These are phyloP conservation scores for Plasmodium knowlesi DNA, from an alignment of 169 alveolate genomes.

Conservation along the genomic window DNA sequence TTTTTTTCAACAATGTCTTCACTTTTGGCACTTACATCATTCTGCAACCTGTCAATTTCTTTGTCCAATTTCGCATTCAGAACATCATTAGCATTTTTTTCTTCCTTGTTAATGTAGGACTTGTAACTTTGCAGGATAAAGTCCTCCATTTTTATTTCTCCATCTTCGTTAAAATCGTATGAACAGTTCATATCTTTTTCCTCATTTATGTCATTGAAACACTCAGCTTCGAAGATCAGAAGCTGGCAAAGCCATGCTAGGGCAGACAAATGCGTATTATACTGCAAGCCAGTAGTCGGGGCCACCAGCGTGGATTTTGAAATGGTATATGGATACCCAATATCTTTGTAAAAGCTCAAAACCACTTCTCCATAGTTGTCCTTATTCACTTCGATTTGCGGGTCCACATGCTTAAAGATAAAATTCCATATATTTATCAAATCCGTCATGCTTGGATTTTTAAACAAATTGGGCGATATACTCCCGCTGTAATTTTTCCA, in stretches of 20 bases:
- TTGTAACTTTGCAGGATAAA: conserved; percentile 54
- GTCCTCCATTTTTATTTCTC: conserved; percentile 71
- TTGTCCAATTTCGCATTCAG: conserved; percentile 47
- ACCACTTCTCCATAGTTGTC: conserved; percentile 76
- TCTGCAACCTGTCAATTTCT: conserved; percentile 22
- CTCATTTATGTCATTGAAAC: conserved; percentile 80
- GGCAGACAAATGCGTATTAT: conserved; percentile 87
- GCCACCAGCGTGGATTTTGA: conserved; percentile 86
- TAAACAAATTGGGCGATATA: conserved; percentile 69
- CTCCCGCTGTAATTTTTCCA: conserved; percentile 73
- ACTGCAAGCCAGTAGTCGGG: conserved; percentile 86
- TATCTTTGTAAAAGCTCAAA: conserved; percentile 78
- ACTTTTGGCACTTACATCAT: conserved; percentile 20
- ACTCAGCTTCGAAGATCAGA: conserved; percentile 83
- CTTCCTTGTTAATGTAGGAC: conserved; percentile 60
- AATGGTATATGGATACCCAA: conserved; percentile 85
- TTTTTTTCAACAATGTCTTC: conserved; percentile 70
- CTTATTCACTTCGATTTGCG: conserved; percentile 69
- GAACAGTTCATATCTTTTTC: conserved; percentile 74
- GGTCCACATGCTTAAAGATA: conserved; percentile 74
- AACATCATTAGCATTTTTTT: conserved; percentile 37
- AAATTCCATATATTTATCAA: conserved; percentile 74
- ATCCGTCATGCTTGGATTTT: conserved; percentile 75
- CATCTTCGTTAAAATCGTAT: conserved; percentile 56
- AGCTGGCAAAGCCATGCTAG: conserved; percentile 87